These are phyloP conservation scores for Albophoma yamanashiensis DNA, from an alignment of 2,329 filamentous ascomycete species.

Conservation along the genomic window DNA sequence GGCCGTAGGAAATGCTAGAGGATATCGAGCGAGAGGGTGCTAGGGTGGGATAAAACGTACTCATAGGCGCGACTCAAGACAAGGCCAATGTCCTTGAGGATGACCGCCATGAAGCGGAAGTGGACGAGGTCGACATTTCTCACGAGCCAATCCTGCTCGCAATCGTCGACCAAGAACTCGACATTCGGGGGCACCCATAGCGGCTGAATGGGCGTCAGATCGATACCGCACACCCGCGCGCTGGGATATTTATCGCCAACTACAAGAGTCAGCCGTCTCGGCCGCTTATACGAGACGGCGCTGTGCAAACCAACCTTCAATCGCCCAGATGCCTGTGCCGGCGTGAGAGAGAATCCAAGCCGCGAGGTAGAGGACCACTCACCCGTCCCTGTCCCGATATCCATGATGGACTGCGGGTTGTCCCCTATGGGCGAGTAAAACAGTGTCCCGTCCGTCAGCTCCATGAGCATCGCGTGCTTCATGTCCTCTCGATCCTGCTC, in stretches of 20 bases:
- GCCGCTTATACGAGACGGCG: neutral
- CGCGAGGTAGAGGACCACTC: neutral
- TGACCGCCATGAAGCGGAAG: conserved; percentile 10
- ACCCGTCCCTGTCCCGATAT: neutral
- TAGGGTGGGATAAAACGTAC: conserved; percentile 3
- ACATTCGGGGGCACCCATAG: conserved; percentile 29
- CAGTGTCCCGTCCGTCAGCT: neutral
- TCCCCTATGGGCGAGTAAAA: neutral
- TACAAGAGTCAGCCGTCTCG: neutral
- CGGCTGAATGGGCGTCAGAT: conserved; percentile 29
- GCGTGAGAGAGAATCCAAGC: neutral
- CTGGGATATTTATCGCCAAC: conserved; percentile 18
- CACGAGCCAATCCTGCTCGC: conserved; percentile 20
- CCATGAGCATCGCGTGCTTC: neutral
- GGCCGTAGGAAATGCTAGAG: neutral
- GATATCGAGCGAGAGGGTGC: neutral
- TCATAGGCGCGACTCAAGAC: conserved; percentile 5
- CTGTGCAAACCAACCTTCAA: neutral
- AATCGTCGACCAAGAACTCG: conserved; percentile 24
- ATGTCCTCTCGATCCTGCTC: neutral
- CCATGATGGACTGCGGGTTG: neutral
- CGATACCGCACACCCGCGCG: conserved; percentile 25
- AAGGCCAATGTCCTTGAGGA: neutral
- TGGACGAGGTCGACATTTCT: conserved; percentile 19
- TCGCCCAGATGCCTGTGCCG: neutral